Evolutionary conservation across 768 basidiomycete genomes (phyloP).

Genomic region (Lactarius sanguifluus): DNA sequence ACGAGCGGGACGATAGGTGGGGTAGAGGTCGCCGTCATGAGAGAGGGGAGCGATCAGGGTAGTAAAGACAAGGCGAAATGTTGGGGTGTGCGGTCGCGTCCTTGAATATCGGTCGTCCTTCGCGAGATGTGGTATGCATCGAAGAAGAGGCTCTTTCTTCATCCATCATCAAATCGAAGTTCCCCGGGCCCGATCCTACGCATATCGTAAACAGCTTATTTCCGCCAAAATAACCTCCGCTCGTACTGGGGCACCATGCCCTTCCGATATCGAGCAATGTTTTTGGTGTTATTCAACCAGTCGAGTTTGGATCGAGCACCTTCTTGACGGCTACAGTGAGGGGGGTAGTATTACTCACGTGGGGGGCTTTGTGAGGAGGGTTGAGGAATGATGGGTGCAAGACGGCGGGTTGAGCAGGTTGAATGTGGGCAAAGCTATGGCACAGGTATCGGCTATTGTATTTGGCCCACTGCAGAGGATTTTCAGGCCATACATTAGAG

Average conservation of each 20-base stretch:
- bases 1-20: constrained; percentile 73
- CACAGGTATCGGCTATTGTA: constrained; percentile 79
- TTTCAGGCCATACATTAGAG: constrained; percentile 71
- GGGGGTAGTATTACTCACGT: constrained; percentile 65
- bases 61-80: constrained; percentile 89
- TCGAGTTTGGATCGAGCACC: constrained; percentile 86
- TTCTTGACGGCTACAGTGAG: constrained; percentile 76
- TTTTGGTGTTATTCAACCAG: constrained; percentile 71
- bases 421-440: constrained; percentile 83
- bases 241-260: constrained; percentile 55
- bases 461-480: constrained; percentile 51
- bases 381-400: constrained; percentile 69
- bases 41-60: constrained; percentile 72
- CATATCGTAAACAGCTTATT: constrained; percentile 87
- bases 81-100: constrained; percentile 76
- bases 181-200: constrained; percentile 62
- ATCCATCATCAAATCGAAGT: constrained; percentile 78
- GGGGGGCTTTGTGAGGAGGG: constrained; percentile 76
- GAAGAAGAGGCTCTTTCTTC: constrained; percentile 75
- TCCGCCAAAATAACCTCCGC: constrained; percentile 72
- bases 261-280: constrained; percentile 77
- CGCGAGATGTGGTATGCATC: constrained; percentile 42
- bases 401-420: constrained; percentile 77
- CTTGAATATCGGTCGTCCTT: constrained; percentile 56
- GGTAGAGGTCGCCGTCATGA: constrained; percentile 52